A percentile compares a stretch with the other conserved stretches of the same genome.
Evolutionary conservation across 2,329 filamentous ascomycete genomes (phyloP).

Genomic region (Aureobasidium mangrovei): DNA sequence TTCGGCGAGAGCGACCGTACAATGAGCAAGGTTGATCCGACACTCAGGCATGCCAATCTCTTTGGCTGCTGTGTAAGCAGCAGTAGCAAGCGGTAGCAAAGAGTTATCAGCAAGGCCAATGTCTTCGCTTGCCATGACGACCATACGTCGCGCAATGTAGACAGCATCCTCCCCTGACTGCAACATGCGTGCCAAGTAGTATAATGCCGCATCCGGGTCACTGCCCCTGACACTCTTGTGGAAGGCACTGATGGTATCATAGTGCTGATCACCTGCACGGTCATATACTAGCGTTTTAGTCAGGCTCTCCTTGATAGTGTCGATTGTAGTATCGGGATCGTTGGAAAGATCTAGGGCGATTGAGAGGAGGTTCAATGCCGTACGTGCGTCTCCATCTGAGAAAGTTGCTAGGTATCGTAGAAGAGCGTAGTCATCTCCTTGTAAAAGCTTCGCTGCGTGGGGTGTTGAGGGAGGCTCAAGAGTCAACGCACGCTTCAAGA

Average conservation of each 20-base stretch:
- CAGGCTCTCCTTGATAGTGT: constrained; percentile 69
- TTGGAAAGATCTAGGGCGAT: constrained; percentile 71
- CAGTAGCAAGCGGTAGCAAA: constrained; percentile 74
- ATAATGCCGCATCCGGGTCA: constrained; percentile 78
- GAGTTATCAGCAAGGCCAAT: constrained; percentile 82
- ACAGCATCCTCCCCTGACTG: constrained; percentile 89
- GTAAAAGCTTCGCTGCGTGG: constrained; percentile 34
- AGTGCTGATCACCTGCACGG: constrained; percentile 89
- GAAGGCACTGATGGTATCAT: constrained; percentile 93
- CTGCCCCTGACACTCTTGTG: constrained; percentile 90
- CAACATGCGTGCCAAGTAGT: constrained; percentile 93
- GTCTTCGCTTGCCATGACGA: constrained; percentile 92
- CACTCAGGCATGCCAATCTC: constrained; percentile 95
- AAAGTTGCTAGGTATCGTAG: constrained; percentile 76
- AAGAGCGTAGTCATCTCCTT: constrained; percentile 59
- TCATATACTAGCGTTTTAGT: constrained; percentile 95
- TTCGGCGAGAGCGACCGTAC: constrained; percentile 67
- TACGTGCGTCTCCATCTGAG: constrained; percentile 85
- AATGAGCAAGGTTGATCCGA: constrained; percentile 83
- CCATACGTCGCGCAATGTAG: constrained; percentile 84
- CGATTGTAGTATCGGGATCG: constrained; percentile 57
- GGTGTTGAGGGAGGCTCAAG: constrained; percentile 14
- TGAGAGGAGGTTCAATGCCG: constrained; percentile 84
- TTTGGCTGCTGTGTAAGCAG: constrained; percentile 78
- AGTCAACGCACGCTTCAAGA: constrained; percentile 65